Base-by-base conservation (phyloP, 345 rosid species). In the Boechera retrofracta region DNA sequence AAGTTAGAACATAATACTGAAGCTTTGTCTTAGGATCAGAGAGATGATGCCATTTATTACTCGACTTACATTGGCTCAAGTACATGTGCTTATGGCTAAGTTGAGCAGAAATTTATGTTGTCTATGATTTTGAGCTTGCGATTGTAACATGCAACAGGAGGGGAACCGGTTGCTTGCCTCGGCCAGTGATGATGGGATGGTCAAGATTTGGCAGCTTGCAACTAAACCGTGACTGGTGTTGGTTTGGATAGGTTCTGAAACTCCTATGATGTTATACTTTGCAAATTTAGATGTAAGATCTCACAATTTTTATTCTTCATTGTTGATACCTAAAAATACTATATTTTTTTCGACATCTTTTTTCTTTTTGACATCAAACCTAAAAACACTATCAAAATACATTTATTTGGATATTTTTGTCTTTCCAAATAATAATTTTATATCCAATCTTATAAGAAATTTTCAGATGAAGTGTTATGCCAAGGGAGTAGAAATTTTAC, bases 201-300 rank as follows among this genome's bases (percentile, higher is more conserved):
- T 89, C 77, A 89, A 87, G 87, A 80, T 94, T 45, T 91, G 98
- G 97, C 83, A 83, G 85, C 82, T 88, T 62, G 80, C 72, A 81
- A 69, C 81, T 49, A 59, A 60, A 57, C 61, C 65, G 32, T 87
- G 83, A 84, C 2, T 66, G 52, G 11, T 71, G 10, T 28, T 71
- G 61, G 36, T 45, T 64, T 76, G 64, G 58, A 62, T 56, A 36
- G 36, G 10, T 55, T 26, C 29, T 55, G 28, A 64, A 70, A 47
- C 11, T 70, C 18, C 9, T 64, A 12, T 71, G 60, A 11, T 77
- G 35, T 77, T 21, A 15, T 48, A n/a, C 52, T n/a, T n/a, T 47
- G 29, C 29, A 28, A 28, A 28, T 28, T 28, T 28, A 28, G 29
- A 28, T 28, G 29, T 28, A 28, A 28, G 29, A 28, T 28, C 29